These are phyloP conservation scores for Cladochytrium replicatum DNA, from an alignment of 192 early-diverging fungal species.

Conservation along the genomic window DNA sequence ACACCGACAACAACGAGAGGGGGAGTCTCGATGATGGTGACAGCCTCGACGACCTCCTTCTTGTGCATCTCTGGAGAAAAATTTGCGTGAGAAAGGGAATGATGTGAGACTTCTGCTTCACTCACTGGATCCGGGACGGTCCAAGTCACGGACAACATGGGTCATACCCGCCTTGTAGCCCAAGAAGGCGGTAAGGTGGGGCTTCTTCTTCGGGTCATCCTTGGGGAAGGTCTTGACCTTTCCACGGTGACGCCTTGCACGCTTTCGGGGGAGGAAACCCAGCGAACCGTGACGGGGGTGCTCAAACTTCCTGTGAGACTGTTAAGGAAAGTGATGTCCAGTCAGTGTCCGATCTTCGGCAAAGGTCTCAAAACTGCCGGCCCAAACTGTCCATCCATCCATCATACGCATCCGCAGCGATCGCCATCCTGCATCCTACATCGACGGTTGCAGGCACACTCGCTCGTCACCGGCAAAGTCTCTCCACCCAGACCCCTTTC, in stretches of 20 bases:
- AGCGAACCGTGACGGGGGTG: constrained; percentile 87
- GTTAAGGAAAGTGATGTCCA: neutral
- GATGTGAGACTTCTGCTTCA: constrained; percentile 9
- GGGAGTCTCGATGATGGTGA: constrained; percentile 96
- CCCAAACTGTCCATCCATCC: too few species aligned
- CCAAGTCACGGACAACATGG: constrained; percentile 98
- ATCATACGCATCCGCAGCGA: too few species aligned
- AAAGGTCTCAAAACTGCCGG: too few species aligned
- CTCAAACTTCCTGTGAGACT: constrained; percentile 94
- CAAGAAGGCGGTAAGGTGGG: constrained; percentile 98
- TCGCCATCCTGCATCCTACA: too few species aligned
- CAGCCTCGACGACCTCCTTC: constrained; percentile 99
- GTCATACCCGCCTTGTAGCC: constrained; percentile 99
- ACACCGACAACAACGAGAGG: constrained; percentile 96
- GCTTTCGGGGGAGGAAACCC: constrained; percentile 79
- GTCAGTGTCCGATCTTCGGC: neutral
- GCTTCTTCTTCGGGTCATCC: constrained; percentile 88
- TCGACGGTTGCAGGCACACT: too few species aligned
- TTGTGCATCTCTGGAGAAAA: constrained; percentile 89
- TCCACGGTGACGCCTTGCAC: constrained; percentile 85
- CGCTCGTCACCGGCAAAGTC: too few species aligned
- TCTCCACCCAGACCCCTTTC: too few species aligned
- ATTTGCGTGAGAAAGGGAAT: constrained; percentile 4
- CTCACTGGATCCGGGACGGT: constrained; percentile 92
- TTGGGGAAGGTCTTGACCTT: constrained; percentile 99